phyloP scores from a whole-genome alignment of 2,329 filamentous ascomycete species.

The Aspergillus amoenus region DNA sequence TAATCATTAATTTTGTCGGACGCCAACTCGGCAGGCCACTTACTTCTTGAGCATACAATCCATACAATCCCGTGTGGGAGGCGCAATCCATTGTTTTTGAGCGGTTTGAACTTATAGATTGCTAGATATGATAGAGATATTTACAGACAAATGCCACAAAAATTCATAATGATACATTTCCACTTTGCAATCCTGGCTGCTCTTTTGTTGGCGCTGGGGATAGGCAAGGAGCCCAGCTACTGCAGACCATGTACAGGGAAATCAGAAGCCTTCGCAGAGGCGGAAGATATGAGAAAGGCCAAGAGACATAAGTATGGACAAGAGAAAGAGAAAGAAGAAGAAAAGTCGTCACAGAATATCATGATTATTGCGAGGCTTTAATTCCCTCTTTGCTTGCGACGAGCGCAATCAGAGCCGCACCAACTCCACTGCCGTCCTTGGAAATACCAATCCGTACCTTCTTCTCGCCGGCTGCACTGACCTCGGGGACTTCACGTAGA shows the following conservation, averaged over 20 bases:
- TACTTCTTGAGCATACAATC: too few species aligned
- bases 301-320: neutral
- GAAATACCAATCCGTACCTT: constrained; percentile 92
- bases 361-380: constrained; percentile 5
- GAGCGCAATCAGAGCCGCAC: constrained; percentile 89
- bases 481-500: constrained; percentile 70
- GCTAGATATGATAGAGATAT: neutral
- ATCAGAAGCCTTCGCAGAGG: neutral
- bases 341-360: constrained; percentile 7
- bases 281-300: neutral
- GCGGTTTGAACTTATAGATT: neutral
- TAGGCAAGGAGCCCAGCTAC: neutral
- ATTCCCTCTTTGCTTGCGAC: constrained; percentile 62
- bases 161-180: constrained; percentile 4
- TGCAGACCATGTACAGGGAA: neutral
- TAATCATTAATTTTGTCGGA: too few species aligned
- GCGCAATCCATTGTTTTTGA: too few species aligned
- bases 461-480: constrained; percentile 76
- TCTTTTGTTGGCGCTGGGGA: neutral
- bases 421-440: constrained; percentile 94
- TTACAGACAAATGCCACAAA: neutral
- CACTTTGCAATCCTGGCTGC: neutral
- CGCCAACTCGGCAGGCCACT: too few species aligned
- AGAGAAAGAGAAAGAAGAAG: constrained; percentile 2
- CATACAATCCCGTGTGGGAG: too few species aligned